Conservation (phyloP, 805 yeast species). For the Naumovozyma castellii region DNA sequence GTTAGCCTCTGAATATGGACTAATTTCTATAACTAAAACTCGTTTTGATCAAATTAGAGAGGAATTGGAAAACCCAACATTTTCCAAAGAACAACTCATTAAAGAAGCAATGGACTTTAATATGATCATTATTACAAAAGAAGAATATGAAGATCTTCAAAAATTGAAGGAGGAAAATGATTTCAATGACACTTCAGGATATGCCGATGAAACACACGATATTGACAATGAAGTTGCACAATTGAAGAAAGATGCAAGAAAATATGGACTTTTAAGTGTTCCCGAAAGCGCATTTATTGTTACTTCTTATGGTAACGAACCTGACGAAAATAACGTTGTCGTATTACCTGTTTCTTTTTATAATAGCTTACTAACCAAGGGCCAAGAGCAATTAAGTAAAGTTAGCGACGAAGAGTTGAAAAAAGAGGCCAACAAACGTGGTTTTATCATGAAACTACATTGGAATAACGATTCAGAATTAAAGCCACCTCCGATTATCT, state of each 20-base stretch:
- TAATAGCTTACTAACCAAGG: constrained; percentile 43
- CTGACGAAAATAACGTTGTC: constrained; percentile 49
- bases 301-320: constrained; percentile 46
- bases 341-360: constrained; percentile 59
- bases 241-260: constrained; percentile 35
- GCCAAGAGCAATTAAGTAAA: constrained; percentile 36
- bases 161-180: constrained; percentile 3
- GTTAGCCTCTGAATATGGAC: constrained; percentile 10
- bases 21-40: constrained; percentile 29
- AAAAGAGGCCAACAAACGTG: constrained; percentile 41
- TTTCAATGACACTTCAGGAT: constrained; percentile 5
- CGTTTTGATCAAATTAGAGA: constrained; percentile 26
- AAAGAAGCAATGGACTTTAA: constrained; percentile 21
- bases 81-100: constrained; percentile 13
- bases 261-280: constrained; percentile 42
- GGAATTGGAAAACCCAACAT: constrained; percentile 24
- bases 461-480: constrained; percentile 1
- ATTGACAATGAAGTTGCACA: constrained; percentile 13
- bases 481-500: constrained; percentile 3
- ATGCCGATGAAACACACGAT: constrained; percentile 6
- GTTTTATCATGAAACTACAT: constrained; percentile 25
- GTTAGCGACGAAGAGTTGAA: constrained; percentile 38
- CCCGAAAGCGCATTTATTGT: constrained; percentile 54
- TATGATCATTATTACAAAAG: constrained; percentile 4
- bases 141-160: constrained; percentile 9